Evolutionary conservation across 257 asterid genomes (phyloP), one percentile per base, ranked within the genome.

Genomic region (Scutellaria barbata): DNA sequence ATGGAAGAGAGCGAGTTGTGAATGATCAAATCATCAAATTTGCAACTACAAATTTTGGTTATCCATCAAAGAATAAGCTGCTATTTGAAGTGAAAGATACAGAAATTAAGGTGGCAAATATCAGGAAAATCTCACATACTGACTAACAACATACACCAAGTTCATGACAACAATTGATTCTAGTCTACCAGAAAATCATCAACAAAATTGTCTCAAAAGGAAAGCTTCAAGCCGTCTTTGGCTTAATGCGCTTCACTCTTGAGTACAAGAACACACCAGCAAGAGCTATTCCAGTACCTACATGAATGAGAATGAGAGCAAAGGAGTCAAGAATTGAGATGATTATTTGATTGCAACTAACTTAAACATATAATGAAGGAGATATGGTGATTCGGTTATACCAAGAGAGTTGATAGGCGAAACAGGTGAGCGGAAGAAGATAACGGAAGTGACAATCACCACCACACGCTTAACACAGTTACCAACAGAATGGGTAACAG

Each of bases 401-500:
- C 99, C 98, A 55, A 91, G 25, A 48, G 95, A 82, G 77, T 94
- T 94, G 60, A 89, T 77, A 17, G 89, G 81, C 20, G 95, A 81
- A 74, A 94, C 97, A 13, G 98, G 98, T 10, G 95, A 81, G 71
- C 88, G 95, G 91, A 94, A 94, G 89, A 94, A 88, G 84, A 94
- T 85, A 68, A 91, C 99, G 1, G 98, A 91, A 11, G 96, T 84
- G 59, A 94, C 95, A 13, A 91, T 94, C 66, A 94, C 99, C 69
- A 91, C 99, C 73, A 94, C 99, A 53, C 99, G 86, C 87, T 94
- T 91, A 68, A 94, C 98, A 33, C 99, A 94, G 90, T 94, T 94
- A 17, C 99, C 99, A 8, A 94, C 98, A 4, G 99, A 94, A 74
- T 94, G 98, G 39, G 99, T 91, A 6, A 94, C 96, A 33, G 99